phyloP scores from a whole-genome alignment of 129 eudicot species.

The Glebionis coronaria region DNA sequence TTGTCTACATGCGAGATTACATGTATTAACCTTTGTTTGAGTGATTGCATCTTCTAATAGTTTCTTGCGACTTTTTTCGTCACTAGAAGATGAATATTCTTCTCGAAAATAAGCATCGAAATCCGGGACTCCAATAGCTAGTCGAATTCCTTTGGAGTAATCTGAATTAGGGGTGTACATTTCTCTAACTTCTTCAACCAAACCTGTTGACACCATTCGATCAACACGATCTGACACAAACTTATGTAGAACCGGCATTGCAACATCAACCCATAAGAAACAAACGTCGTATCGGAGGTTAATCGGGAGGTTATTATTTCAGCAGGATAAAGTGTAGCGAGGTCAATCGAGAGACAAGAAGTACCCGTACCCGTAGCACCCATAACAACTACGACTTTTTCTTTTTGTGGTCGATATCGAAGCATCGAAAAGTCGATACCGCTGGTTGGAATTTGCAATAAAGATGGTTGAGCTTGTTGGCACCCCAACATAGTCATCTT shows the following conservation, averaged over 20 bases:
- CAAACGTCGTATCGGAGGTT: conserved; percentile 90
- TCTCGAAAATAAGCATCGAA: conserved; percentile 57
- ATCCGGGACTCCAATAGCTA: conserved; percentile 82
- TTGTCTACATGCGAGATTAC: conserved; percentile 57
- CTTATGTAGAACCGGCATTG: conserved; percentile 45
- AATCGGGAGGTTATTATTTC: conserved; percentile 80
- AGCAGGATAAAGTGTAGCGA: conserved; percentile 49
- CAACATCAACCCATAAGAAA: conserved; percentile 93
- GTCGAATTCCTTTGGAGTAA: conserved; percentile 66
- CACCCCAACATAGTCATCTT: conserved; percentile 42
- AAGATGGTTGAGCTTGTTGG: conserved; percentile 43
- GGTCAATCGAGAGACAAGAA: conserved; percentile 71
- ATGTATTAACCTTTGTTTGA: conserved; percentile 52
- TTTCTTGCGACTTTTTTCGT: conserved; percentile 24
- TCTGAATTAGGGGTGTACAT: conserved; percentile 55
- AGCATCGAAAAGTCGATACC: conserved; percentile 22
- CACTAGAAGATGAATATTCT: conserved; percentile 28
- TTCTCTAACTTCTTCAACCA: conserved; percentile 58
- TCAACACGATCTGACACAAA: conserved; percentile 70
- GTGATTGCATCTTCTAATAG: conserved; percentile 50
- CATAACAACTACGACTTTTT: conserved; percentile 75
- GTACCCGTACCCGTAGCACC: conserved; percentile 97
- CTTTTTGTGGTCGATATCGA: conserved; percentile 38
- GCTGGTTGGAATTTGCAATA: conserved; percentile 40
- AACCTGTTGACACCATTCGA: conserved; percentile 66